These are phyloP conservation scores for Nicotiana noctiflora DNA, from an alignment of 257 asterid genomes.

Conservation along the genomic window DNA sequence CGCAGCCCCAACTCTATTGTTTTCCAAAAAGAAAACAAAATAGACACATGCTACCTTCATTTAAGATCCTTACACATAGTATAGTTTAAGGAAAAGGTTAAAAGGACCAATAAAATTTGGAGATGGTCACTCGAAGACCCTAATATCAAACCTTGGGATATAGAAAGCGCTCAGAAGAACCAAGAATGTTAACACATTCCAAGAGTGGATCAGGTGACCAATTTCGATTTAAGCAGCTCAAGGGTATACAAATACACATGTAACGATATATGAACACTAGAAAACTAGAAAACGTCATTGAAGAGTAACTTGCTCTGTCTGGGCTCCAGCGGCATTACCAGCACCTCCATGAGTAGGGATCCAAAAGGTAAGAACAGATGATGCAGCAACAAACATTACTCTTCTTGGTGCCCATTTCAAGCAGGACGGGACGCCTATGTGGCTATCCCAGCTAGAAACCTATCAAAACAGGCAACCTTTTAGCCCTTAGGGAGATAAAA, in stretches of 20 bases:
- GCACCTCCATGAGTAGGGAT: constrained; percentile 47
- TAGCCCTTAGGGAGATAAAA: background rate
- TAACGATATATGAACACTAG: background rate
- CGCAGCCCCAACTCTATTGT: no score
- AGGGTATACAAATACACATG: background rate
- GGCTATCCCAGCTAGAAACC: constrained; percentile 76
- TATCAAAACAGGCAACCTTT: constrained; percentile 15
- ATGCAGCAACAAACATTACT: constrained; percentile 78
- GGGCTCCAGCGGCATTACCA: constrained; percentile 17
- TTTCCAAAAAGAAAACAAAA: no score
- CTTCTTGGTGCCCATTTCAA: constrained; percentile 93
- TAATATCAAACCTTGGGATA: no score
- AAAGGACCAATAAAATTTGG: no score
- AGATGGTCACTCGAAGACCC: no score
- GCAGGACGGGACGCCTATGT: constrained; percentile 66
- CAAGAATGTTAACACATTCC: no score
- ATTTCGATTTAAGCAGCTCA: background rate
- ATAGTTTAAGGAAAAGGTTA: no score
- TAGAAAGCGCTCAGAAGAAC: no score
- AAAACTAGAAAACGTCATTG: background rate
- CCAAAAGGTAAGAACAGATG: constrained; percentile 85
- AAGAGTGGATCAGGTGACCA: no score
- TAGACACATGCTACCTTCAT: no score
- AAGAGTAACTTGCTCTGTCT: constrained; percentile 15
- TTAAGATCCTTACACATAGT: no score